These are phyloP conservation scores for Huiozyma sinensis DNA, from an alignment of 805 yeast species.

Conservation along the genomic window DNA sequence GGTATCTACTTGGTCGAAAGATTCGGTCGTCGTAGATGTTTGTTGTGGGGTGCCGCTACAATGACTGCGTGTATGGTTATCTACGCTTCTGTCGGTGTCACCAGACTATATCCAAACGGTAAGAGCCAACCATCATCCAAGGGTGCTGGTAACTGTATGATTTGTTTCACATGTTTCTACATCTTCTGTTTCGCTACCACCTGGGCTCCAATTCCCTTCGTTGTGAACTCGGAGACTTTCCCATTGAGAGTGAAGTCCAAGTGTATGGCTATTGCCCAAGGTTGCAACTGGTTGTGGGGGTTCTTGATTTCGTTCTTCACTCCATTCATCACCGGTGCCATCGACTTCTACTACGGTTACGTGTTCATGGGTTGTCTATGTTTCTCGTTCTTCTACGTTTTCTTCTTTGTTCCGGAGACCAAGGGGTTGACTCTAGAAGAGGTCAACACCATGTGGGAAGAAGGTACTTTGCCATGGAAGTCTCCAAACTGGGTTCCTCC, in stretches of 20 bases:
- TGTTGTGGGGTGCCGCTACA: slow-evolving; percentile 39
- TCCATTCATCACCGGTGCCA: slow-evolving; percentile 45
- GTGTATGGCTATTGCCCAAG: slow-evolving; percentile 49
- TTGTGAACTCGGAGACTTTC: slow-evolving; percentile 57
- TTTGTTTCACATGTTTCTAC: slow-evolving; percentile 58
- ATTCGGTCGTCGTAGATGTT: slow-evolving; percentile 41
- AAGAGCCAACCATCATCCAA: slow-evolving; percentile 23
- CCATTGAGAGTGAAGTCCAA: slow-evolving; percentile 61
- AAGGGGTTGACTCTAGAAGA: slow-evolving; percentile 70
- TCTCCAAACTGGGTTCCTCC: slow-evolving; percentile 42
- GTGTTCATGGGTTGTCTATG: slow-evolving; percentile 44
- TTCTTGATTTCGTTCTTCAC: slow-evolving; percentile 45
- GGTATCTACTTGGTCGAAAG: slow-evolving; percentile 43
- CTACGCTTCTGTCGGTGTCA: slow-evolving; percentile 49
- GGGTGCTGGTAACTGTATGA: slow-evolving; percentile 59
- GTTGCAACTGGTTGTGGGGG: slow-evolving; percentile 60
- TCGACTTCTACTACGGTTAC: slow-evolving; percentile 60
- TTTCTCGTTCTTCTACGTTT: slow-evolving; percentile 45
- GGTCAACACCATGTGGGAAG: slow-evolving; percentile 47
- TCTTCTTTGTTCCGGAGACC: slow-evolving; percentile 61
- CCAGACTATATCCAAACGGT: slow-evolving; percentile 32
- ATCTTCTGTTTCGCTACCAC: slow-evolving; percentile 66
- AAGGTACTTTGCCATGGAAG: slow-evolving; percentile 30
- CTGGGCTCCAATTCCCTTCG: slow-evolving; percentile 65
- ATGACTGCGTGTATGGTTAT: slow-evolving; percentile 36